phyloP scores from a whole-genome alignment of 257 asterid genomes.

The Knoxia roxburghii region DNA sequence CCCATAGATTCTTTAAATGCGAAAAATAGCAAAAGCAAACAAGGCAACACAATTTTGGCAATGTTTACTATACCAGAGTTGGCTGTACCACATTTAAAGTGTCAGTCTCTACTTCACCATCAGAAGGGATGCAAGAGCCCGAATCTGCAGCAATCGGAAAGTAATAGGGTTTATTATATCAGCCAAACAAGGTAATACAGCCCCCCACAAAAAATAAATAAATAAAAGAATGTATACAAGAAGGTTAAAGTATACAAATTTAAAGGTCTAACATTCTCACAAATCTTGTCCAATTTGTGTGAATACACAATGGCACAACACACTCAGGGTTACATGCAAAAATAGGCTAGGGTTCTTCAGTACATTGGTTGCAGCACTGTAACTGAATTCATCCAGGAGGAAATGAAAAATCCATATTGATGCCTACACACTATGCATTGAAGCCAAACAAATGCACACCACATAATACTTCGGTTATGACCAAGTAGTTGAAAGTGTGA shows the following conservation, averaged over 20 bases:
- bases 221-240: not conserved
- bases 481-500: not conserved
- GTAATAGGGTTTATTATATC: not conserved
- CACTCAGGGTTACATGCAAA: not conserved
- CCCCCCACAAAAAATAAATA: not conserved
- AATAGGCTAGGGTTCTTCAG: not conserved
- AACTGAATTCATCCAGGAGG: too few relatives aligned
- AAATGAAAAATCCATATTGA: too few relatives aligned
- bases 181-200: not conserved
- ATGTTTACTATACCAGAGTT: slow-evolving; percentile 11
- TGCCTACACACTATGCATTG: not conserved
- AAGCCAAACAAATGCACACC: not conserved
- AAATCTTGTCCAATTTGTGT: not conserved
- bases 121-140: slow-evolving; percentile 30
- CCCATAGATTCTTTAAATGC: not conserved
- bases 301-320: not conserved
- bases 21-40: not conserved
- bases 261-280: not conserved
- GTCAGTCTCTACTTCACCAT: slow-evolving; percentile 43
- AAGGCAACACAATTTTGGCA: not conserved
- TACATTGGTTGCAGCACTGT: too few relatives aligned
- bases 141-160: slow-evolving; percentile 35
- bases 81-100: slow-evolving; percentile 31
- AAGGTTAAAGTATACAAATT: not conserved
- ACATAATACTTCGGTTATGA: not conserved